phyloP scores from a whole-genome alignment of 2,329 filamentous ascomycete species.

The Cryoendolithus antarcticus region DNA sequence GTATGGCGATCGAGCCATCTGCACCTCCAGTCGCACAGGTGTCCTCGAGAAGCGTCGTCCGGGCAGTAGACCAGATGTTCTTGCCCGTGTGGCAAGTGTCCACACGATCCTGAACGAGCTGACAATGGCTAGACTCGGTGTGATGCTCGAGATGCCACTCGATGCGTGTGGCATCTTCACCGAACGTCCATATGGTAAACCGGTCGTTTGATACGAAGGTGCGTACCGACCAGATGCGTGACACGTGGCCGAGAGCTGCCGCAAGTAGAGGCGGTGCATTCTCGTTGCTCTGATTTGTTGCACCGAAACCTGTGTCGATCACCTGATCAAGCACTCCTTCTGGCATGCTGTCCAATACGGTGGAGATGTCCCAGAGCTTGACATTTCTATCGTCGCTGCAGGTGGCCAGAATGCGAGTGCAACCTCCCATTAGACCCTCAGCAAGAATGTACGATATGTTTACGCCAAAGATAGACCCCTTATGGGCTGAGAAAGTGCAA shows the following conservation, averaged over 20 bases:
- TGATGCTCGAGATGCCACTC: constrained; percentile 38
- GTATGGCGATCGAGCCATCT: constrained; percentile 51
- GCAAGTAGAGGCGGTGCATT: constrained; percentile 41
- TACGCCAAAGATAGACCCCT: constrained; percentile 89
- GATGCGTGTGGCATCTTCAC: constrained; percentile 70
- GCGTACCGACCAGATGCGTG: constrained; percentile 77
- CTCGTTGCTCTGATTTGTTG: constrained; percentile 21
- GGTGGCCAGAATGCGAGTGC: constrained; percentile 59
- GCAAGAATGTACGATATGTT: constrained; percentile 52
- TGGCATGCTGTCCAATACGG: constrained; percentile 23
- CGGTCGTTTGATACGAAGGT: constrained; percentile 34
- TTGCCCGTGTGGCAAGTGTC: constrained; percentile 67
- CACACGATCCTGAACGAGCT: constrained; percentile 20
- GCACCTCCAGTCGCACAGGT: constrained; percentile 61
- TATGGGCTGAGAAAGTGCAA: constrained; percentile 55
- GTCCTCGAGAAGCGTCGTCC: background rate
- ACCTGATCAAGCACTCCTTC: constrained; percentile 13
- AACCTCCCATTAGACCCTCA: constrained; percentile 15
- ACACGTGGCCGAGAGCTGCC: constrained; percentile 71
- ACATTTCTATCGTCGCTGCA: constrained; percentile 94
- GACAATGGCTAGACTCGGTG: background rate
- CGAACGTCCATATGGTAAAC: constrained; percentile 59
- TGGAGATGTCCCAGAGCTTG: constrained; percentile 71
- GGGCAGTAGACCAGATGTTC: constrained; percentile 70
- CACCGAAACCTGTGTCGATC: constrained; percentile 35